Base-by-base conservation (phyloP, 495 filamentous ascomycete genomes). In the Penicillium daleae region DNA sequence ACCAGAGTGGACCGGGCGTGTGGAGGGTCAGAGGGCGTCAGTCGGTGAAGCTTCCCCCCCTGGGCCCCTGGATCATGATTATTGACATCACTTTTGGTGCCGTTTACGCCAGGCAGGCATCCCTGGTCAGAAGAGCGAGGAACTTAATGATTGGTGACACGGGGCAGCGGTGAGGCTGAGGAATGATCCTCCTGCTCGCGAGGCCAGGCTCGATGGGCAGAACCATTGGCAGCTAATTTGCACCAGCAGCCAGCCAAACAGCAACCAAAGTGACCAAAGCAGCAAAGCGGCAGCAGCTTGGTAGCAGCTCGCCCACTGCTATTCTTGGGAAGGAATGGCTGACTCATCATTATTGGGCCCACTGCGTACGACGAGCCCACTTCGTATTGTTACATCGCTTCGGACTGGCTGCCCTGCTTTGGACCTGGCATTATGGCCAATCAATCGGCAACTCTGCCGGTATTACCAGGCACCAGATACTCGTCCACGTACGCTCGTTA, bases 351-450 rank as follows among this genome's bases (percentile, higher is more conserved):
- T 68, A 68, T 68, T 68, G 66, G 65, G 21, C 60, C 65, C 65
- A 67, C 65, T 29, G 35, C 31, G 33, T 48, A 52, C 27, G 50
- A 53, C 9, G 7, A 29, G 31, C 35, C 56, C 60, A 56, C 60
- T 49, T 44, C 32, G 54, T 56, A 62, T 52, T 40, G 33, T 10
- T 24, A 29, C 15, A 8, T 56, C 29, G 19, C 31, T 35, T 22
- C 26, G 64, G 42, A 73, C 57, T 71, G 64, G 71, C 68, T 71
- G 71, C 71, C 71, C 64, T 71, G 59, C 65, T 63, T 72, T 69
- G 7, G 33, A n/a, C 39, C 42, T 54, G 42, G 48, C 22, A 15
- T 61, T 46, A 32, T 17, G 4, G 12, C 70, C 70, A 72, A 70
- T 70, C 50, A 68, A 37, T 48, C 6, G 12, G 7, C 21, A 21